A percentile compares a stretch with the other conserved stretches of the same genome.
Evolutionary conservation across 2,329 filamentous ascomycete species (phyloP).

Genomic region (Cordyceps pruinosa): DNA sequence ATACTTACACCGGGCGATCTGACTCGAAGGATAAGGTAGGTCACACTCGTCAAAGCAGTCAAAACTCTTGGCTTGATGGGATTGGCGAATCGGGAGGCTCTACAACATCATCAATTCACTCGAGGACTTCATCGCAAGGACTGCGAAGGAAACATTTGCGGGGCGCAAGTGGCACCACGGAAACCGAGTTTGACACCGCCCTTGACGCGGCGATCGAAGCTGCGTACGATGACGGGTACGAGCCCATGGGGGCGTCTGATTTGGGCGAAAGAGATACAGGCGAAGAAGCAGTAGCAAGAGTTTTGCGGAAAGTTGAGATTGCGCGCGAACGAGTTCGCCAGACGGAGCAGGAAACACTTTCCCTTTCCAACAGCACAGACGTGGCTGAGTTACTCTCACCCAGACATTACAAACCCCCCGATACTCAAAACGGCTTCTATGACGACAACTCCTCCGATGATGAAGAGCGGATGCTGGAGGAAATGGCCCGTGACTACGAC

Average conservation of each 20-base stretch:
- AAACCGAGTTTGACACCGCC: constrained; percentile 89
- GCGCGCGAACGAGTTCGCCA: constrained; percentile 70
- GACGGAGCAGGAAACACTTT: constrained; percentile 58
- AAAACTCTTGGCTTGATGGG: constrained; percentile 88
- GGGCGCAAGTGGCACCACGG: constrained; percentile 62
- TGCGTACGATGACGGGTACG: constrained; percentile 86
- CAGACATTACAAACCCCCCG: constrained; percentile 9
- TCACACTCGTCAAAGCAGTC: constrained; percentile 56
- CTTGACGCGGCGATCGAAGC: constrained; percentile 93
- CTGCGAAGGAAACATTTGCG: constrained; percentile 64
- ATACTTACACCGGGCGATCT: constrained; percentile 25
- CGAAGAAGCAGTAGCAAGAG: constrained; percentile 45
- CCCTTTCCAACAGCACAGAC: constrained; percentile 15
- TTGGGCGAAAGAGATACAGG: constrained; percentile 31
- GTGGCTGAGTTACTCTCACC: constrained; percentile 5
- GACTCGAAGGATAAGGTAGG: constrained; percentile 21
- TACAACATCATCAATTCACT: constrained; percentile 71
- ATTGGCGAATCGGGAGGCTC: constrained; percentile 87
- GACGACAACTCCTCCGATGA: constrained; percentile 60
- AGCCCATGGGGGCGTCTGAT: constrained; percentile 55
- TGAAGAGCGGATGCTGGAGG: constrained; percentile 74
- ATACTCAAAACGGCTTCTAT: constrained; percentile 49
- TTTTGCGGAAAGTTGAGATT: constrained; percentile 61
- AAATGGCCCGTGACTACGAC: constrained; percentile 77
- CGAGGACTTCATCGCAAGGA: constrained; percentile 64